Conservation (phyloP, 164 flowering plant genomes). For the Piper betle region DNA sequence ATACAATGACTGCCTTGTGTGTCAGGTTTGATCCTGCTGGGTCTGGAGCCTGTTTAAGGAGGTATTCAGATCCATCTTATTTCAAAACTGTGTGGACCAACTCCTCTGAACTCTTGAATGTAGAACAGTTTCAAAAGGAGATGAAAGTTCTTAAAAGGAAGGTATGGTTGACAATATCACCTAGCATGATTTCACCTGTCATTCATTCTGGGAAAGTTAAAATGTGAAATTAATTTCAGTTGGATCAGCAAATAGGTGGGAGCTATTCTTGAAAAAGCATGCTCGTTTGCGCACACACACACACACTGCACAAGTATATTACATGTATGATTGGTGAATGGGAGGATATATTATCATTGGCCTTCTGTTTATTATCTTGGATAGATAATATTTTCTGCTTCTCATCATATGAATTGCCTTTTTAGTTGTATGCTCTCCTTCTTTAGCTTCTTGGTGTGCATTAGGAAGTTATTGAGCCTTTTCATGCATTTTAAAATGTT, state of each 20-base stretch:
- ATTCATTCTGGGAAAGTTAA: background rate
- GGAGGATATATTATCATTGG: no score
- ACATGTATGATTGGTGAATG: background rate
- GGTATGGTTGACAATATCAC: conserved; percentile 22
- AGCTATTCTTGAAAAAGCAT: background rate
- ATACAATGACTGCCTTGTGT: background rate
- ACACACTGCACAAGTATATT: no score
- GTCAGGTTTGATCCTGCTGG: conserved; percentile 15
- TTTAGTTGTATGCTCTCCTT: background rate
- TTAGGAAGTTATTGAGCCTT: background rate
- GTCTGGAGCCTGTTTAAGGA: conserved; percentile 13
- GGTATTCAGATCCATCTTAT: conserved; percentile 13
- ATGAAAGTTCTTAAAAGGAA: conserved; percentile 45
- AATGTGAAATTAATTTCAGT: background rate
- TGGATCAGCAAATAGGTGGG: background rate
- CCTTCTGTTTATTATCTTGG: background rate
- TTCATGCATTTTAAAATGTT: no score
- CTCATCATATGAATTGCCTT: background rate
- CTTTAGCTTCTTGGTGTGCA: background rate
- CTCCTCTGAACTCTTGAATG: conserved; percentile 7
- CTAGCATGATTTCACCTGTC: background rate
- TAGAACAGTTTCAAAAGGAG: conserved; percentile 30
- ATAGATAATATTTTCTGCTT: background rate
- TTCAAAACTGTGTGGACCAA: conserved; percentile 8
- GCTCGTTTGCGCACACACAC: background rate